phyloP scores from a whole-genome alignment of 1,284 basidiomycete genomes.

The Heterobasidion irregulare region DNA sequence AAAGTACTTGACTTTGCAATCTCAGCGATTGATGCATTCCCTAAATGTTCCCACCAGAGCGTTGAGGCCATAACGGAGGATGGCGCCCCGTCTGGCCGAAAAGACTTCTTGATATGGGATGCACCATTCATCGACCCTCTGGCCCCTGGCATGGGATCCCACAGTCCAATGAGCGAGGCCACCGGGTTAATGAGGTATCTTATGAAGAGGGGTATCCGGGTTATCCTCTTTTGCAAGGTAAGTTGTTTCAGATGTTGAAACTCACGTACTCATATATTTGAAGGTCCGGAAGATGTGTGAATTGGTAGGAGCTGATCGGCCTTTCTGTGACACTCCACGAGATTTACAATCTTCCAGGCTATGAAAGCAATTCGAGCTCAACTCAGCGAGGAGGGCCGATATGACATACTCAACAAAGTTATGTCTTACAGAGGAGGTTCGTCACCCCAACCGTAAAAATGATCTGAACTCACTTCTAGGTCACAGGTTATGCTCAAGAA shows the following conservation, averaged over 20 bases:
- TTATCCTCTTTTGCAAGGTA: constrained; percentile 87
- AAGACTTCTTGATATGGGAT: constrained; percentile 77
- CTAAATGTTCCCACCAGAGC: constrained; percentile 23
- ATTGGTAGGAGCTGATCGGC: constrained; percentile 32
- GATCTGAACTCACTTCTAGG: too few relatives aligned
- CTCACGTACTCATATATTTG: background rate
- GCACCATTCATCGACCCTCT: constrained; percentile 55
- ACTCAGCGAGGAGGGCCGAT: constrained; percentile 66
- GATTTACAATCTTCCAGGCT: constrained; percentile 33
- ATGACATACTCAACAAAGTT: constrained; percentile 72
- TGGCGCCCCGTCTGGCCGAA: constrained; percentile 76
- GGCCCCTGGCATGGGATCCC: constrained; percentile 49
- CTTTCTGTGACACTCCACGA: background rate
- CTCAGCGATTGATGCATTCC: background rate
- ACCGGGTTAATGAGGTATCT: constrained; percentile 72
- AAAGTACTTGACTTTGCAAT: constrained; percentile 24
- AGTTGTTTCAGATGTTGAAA: constrained; percentile 5
- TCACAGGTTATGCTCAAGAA: constrained; percentile 54
- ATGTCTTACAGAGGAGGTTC: constrained; percentile 82
- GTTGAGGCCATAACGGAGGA: constrained; percentile 73
- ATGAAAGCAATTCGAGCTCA: constrained; percentile 77
- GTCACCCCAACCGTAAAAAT: constrained; percentile 1
- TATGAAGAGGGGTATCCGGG: constrained; percentile 75
- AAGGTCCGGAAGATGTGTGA: constrained; percentile 81
- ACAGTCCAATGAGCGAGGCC: constrained; percentile 65